These are phyloP conservation scores for Annulohypoxylon stygium DNA, from an alignment of 495 filamentous ascomycete genomes.

Conservation along the genomic window DNA sequence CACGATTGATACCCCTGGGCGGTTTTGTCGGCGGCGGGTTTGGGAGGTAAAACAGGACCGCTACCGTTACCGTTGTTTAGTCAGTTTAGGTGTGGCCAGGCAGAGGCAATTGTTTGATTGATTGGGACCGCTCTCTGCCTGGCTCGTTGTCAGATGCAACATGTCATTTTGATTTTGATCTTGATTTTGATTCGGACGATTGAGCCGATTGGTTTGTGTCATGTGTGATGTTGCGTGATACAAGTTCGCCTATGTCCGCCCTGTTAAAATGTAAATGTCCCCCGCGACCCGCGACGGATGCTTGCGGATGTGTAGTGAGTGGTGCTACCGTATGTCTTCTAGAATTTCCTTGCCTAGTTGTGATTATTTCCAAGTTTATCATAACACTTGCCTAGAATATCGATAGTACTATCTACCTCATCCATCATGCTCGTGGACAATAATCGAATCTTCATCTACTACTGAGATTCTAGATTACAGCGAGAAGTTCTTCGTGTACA, in stretches of 20 bases:
- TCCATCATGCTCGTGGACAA: background rate
- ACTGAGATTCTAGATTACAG: no score
- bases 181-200: background rate
- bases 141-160: slow-evolving; percentile 11
- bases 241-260: slow-evolving; percentile 41
- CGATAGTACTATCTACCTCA: background rate
- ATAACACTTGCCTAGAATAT: no score
- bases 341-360: slow-evolving; percentile 1
- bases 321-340: slow-evolving; percentile 3
- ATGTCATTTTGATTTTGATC: background rate
- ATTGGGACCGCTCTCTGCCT: background rate
- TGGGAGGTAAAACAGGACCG: slow-evolving; percentile 10
- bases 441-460: background rate
- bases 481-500: no score
- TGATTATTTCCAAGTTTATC: background rate
- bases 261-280: slow-evolving; percentile 21
- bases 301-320: slow-evolving; percentile 24
- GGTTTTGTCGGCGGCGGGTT: slow-evolving; percentile 21
- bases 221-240: slow-evolving; percentile 37
- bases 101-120: slow-evolving; percentile 15
- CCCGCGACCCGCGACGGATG: slow-evolving; percentile 23
- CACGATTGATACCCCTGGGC: slow-evolving; percentile 51
- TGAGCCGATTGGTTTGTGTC: slow-evolving; percentile 34
- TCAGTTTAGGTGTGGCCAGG: background rate
- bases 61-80: slow-evolving; percentile 3